A percentile compares a stretch with the other conserved stretches of the same genome.
Conservation (phyloP, 106 monocot species). For the Alisma plantagoaquatica region DNA sequence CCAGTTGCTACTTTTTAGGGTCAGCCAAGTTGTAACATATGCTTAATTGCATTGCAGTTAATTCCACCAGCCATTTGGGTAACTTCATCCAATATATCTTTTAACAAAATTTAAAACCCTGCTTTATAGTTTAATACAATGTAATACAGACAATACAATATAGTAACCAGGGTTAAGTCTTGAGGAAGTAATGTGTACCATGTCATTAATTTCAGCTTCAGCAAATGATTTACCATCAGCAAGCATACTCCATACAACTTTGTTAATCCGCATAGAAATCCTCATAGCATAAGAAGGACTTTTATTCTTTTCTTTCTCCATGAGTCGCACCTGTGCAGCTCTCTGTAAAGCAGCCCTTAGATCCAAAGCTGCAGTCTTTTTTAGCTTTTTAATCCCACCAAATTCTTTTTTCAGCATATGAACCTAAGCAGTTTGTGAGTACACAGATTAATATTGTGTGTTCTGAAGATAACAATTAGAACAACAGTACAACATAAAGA, state of each 20-base stretch:
- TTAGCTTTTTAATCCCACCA: conserved; percentile 34
- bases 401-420: conserved; percentile 75
- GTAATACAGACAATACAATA: too few relatives aligned
- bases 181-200: too few relatives aligned
- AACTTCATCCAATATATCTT: too few relatives aligned
- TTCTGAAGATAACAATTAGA: too few relatives aligned
- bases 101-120: too few relatives aligned
- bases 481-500: too few relatives aligned
- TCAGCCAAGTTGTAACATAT: too few relatives aligned
- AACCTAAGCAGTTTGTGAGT: conserved; percentile 57
- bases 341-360: conserved; percentile 74
- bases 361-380: conserved; percentile 53
- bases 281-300: conserved; percentile 98
- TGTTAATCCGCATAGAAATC: conserved; percentile 82
- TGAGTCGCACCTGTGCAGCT: conserved; percentile 70
- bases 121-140: too few relatives aligned
- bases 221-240: conserved; percentile 93
- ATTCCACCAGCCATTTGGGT: too few relatives aligned
- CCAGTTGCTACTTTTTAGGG: too few relatives aligned
- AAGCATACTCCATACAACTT: conserved; percentile 96
- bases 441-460: not conserved
- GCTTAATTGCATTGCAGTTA: too few relatives aligned
- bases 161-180: too few relatives aligned
- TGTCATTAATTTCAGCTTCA: conserved; percentile 96
- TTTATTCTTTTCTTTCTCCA: conserved; percentile 99